phyloP scores from a whole-genome alignment of 306 rosid genomes.

The Trifolium repens region DNA sequence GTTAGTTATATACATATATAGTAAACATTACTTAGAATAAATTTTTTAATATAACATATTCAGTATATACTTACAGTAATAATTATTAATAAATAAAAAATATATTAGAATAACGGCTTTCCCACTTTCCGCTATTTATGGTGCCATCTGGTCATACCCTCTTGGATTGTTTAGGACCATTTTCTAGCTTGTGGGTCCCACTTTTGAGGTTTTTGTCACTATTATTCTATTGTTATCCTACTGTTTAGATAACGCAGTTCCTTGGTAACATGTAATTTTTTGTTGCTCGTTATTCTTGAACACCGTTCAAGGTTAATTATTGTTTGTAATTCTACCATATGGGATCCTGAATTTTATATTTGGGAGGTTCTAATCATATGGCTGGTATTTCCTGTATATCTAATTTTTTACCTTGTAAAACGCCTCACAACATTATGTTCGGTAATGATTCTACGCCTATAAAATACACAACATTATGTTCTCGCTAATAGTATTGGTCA shows the following conservation, averaged over 20 bases:
- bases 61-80: too few species aligned
- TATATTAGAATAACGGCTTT: neutral
- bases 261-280: neutral
- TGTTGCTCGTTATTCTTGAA: neutral
- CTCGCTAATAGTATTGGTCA: too few species aligned
- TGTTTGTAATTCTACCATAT: neutral
- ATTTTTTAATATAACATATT: too few species aligned
- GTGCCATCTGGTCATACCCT: neutral
- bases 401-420: neutral
- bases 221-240: too few species aligned
- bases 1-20: neutral
- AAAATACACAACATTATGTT: neutral
- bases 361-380: neutral
- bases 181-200: too few species aligned
- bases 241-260: too few species aligned
- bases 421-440: neutral
- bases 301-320: neutral
- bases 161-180: neutral
- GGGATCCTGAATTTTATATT: neutral
- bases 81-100: too few species aligned
- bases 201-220: too few species aligned
- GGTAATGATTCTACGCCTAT: neutral
- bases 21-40: neutral
- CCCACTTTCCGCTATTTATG: neutral
- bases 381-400: neutral